Base-by-base conservation (phyloP, 2,329 filamentous ascomycete genomes). In the Stylonectria norvegica region DNA sequence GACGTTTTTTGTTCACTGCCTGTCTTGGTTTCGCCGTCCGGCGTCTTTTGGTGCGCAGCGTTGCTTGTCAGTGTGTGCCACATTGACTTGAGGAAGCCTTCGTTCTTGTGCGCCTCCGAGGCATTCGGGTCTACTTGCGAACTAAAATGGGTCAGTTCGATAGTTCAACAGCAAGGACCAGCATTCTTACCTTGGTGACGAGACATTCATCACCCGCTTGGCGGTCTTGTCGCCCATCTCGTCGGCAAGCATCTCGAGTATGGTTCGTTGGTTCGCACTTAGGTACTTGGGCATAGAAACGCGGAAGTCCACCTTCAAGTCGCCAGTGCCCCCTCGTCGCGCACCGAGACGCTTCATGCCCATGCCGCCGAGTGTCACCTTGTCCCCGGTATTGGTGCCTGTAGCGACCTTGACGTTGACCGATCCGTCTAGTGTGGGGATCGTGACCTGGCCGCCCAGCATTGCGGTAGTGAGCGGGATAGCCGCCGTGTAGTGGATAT, bases 281-380 rank as follows among this genome's bases (percentile, higher is more conserved):
- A 98, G 74, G 58, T 91, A 96, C 69, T 95, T 97, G 32, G 93
- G 93, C 88, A 97, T 95, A 39, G 79, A 72, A 32, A 98, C 87
- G 64, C 89, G 89, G 76, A 95, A 98, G 64, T 98, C 91, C 5
- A 98, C 89, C 61, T 81, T 85, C 45, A 98, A 69, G 60, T 98
- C 93, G 49, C 93, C 93, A 20, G 76, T 79, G 27, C 75, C 76
- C 20, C 75, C 79, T 40, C 82, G 76, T 34, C 88, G 77, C 14
- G 77, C 74, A 47, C 78, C 75, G 9, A 98, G 74, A 56, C 86
- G 85, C 68, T 86, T 89, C 91, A 98, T 97, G 44, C 93, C 93
- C 85, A 89, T 89, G 5, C 91, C 91, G 1, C 81, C 73, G 14
- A 98, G 72, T 1, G 89, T 95, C 58, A 97, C 84, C 63, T 84